A percentile compares a stretch with the other conserved stretches of the same genome.
Conservation (phyloP, 768 basidiomycete species). For the Polyporus arcularius region DNA sequence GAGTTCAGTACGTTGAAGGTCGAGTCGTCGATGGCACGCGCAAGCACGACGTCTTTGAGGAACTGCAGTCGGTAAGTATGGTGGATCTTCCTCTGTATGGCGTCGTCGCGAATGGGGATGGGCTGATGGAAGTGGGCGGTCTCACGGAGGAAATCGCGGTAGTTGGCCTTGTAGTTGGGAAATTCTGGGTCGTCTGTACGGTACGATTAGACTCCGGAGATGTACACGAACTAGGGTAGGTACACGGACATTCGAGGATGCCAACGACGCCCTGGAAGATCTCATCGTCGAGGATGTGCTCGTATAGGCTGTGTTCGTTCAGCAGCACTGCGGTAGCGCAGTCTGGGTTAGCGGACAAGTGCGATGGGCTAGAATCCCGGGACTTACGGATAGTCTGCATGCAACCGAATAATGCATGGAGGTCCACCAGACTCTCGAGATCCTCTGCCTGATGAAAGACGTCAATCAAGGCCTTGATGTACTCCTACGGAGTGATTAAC, state of each 20-base stretch:
- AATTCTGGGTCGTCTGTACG: conserved; percentile 92
- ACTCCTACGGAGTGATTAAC: conserved; percentile 55
- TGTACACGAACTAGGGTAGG: conserved; percentile 4
- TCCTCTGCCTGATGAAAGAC: conserved; percentile 91
- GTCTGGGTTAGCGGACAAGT: background rate
- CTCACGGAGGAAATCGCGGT: conserved; percentile 88
- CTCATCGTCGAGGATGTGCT: conserved; percentile 92
- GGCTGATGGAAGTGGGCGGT: conserved; percentile 89
- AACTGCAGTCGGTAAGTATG: conserved; percentile 97
- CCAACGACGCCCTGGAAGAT: conserved; percentile 91
- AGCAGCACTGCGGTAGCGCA: conserved; percentile 66
- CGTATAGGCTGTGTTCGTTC: conserved; percentile 93
- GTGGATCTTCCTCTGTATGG: conserved; percentile 86
- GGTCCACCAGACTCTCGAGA: conserved; percentile 83
- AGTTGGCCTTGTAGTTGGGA: conserved; percentile 94
- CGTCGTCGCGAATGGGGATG: conserved; percentile 73
- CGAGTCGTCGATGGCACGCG: conserved; percentile 91
- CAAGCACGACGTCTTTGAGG: conserved; percentile 97
- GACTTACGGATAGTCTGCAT: conserved; percentile 92
- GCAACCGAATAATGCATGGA: conserved; percentile 88
- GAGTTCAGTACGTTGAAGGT: conserved; percentile 97
- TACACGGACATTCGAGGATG: conserved; percentile 88
- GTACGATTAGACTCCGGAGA: conserved; percentile 18
- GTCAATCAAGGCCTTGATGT: conserved; percentile 82
- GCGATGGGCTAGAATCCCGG: background rate